Evolutionary conservation across 1,284 basidiomycete genomes (phyloP), one percentile per base, ranked within the genome.

Genomic region (Cryptococcus hybrid): DNA sequence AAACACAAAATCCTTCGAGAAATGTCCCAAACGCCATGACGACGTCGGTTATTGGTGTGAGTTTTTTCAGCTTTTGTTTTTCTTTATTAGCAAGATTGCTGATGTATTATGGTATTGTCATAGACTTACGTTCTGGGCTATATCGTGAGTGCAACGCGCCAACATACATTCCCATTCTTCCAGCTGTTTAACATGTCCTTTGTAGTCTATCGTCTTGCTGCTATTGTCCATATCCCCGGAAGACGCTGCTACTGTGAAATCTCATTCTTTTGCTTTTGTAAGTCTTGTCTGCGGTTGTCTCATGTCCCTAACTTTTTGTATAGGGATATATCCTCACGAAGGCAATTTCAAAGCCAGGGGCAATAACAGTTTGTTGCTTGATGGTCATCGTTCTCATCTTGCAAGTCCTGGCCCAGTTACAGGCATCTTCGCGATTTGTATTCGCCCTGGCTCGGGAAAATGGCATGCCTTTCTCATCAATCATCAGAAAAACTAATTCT

Each of bases 11-110:
- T 55, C 76, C 76, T 1, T 71, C 73, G 15, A 58, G 76, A 54
- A 74, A 73, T 53, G 76, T 78, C 2, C 76, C 76, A 8, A 73
- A 74, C 34, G 76, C 75, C 4, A 78, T 77, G 75, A 60, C 67
- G 5, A 59, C 56, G 15, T 65, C 71, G 2, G 64, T 76, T 39
- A 56, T 70, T 11, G 44, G 65, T 7, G 68, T 70, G 51, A 64
- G 65, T 64, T 3, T 18, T 13, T 48, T 2, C 7, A 48, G 40
- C 40, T 4, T 42, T 15, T 42, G 12, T 43, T 15, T 35, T 36
- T 7, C 4, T 35, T n/a, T 45, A 30, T 30, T 30, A 30, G 3
- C 30, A n/a, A 30, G 15, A 7, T 30, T 52, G 3, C 15, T 24
- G 36, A 24, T 18, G 18, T 18, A 46, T 18, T n/a, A 5, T 37